Conservation (phyloP, 2,329 filamentous ascomycete genomes). For the Rosellinia necatrix region DNA sequence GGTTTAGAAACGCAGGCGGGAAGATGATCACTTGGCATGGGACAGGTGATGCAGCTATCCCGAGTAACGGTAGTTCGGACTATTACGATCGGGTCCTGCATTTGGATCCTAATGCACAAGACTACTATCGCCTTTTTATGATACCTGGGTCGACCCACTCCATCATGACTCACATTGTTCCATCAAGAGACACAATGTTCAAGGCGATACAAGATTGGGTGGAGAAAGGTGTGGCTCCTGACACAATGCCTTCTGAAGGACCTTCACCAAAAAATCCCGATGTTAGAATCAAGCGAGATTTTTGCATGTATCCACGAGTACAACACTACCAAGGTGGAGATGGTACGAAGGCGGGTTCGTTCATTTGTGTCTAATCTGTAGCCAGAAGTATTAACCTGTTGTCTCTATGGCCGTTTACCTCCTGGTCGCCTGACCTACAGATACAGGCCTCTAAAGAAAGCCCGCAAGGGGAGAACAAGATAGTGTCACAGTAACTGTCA, state of each 20-base stretch:
- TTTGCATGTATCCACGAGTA: constrained; percentile 17
- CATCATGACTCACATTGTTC: constrained; percentile 9
- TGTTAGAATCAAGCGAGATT: constrained; percentile 7
- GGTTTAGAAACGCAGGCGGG: constrained; percentile 15
- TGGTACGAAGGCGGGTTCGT: constrained; percentile 7
- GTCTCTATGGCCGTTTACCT: no score
- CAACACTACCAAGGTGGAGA: constrained; percentile 16
- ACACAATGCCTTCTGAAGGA: constrained; percentile 8
- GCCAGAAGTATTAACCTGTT: no score
- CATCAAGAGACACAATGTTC: neutral
- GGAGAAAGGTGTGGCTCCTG: constrained; percentile 11
- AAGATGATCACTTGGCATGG: constrained; percentile 25
- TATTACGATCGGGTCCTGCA: constrained; percentile 14
- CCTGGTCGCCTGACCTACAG: no score
- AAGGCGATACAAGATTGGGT: constrained; percentile 14
- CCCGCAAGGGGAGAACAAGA: no score
- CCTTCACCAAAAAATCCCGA: neutral
- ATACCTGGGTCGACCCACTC: constrained; percentile 18
- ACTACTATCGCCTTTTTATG: constrained; percentile 22
- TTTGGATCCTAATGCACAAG: constrained; percentile 7
- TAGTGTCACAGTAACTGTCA: no score
- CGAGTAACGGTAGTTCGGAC: constrained; percentile 13
- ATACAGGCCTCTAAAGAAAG: no score
- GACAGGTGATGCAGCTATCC: constrained; percentile 11
- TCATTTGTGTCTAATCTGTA: constrained; percentile 16